These are phyloP conservation scores for Flaveria sonorensis DNA, from an alignment of 129 eudicot species.

Conservation along the genomic window DNA sequence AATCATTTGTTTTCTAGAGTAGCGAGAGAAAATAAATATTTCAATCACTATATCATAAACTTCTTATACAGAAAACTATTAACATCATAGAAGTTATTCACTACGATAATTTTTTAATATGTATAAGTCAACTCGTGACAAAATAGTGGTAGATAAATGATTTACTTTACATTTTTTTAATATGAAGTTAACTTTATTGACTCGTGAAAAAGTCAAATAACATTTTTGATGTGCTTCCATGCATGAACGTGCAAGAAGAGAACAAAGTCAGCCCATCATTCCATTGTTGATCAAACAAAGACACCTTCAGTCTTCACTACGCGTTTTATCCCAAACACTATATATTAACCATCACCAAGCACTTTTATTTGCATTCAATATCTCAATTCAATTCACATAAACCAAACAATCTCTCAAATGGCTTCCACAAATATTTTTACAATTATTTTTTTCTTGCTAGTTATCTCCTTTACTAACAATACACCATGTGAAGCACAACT, in stretches of 20 bases:
- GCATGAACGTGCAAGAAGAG: neutral
- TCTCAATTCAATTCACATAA: neutral
- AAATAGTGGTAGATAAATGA: neutral
- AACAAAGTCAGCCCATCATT: slow-evolving; percentile 21
- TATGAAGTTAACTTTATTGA: neutral
- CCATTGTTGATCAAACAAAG: slow-evolving; percentile 29
- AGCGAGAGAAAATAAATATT: no score
- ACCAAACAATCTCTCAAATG: slow-evolving; percentile 17
- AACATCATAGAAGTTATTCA: no score
- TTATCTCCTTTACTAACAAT: slow-evolving; percentile 18
- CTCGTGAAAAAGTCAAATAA: slow-evolving; percentile 12
- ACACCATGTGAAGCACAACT: slow-evolving; percentile 31
- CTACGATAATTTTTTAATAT: no score
- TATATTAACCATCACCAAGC: neutral
- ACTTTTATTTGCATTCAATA: slow-evolving; percentile 5
- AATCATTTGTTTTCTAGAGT: no score
- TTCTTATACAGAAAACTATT: no score
- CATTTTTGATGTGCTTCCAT: slow-evolving; percentile 14
- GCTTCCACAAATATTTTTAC: neutral
- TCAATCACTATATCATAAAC: no score
- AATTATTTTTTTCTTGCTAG: slow-evolving; percentile 13
- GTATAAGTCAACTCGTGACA: neutral
- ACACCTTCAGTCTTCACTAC: slow-evolving; percentile 28
- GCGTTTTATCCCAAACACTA: neutral
- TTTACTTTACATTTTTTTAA: neutral